phyloP scores from a whole-genome alignment of 1,139 yeast species.

The Nakaseomyces nivariensis region DNA sequence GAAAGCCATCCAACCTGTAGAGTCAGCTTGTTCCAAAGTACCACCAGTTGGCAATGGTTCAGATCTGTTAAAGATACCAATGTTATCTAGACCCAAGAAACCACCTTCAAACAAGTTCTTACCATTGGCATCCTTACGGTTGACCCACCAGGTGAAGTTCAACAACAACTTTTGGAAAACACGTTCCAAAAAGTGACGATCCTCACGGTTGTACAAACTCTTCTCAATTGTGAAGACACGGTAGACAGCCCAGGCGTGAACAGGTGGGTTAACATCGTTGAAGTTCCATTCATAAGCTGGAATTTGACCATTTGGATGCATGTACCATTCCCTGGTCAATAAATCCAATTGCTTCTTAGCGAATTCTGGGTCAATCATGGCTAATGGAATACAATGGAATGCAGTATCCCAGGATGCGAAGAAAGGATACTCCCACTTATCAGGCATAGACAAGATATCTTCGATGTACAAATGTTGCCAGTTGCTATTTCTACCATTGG shows the following conservation, averaged over 20 bases:
- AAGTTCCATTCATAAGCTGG: constrained; percentile 98
- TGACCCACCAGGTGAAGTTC: constrained; percentile 97
- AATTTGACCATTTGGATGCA: constrained; percentile 94
- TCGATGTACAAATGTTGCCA: constrained; percentile 86
- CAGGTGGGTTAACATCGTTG: constrained; percentile 90
- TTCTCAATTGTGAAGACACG: constrained; percentile 81
- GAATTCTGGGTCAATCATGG: constrained; percentile 88
- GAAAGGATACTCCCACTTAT: constrained; percentile 92
- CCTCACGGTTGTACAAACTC: constrained; percentile 72
- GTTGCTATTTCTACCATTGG: constrained; percentile 68
- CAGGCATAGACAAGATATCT: constrained; percentile 81
- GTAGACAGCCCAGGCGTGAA: constrained; percentile 91
- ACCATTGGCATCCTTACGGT: constrained; percentile 78
- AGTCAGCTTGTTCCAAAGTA: constrained; percentile 80
- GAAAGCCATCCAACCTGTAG: constrained; percentile 98
- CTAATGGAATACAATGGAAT: constrained; percentile 84
- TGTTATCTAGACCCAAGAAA: constrained; percentile 82
- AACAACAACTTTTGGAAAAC: constrained; percentile 81
- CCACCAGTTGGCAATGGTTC: constrained; percentile 94
- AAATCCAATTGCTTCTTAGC: constrained; percentile 83
- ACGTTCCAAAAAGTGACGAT: constrained; percentile 72
- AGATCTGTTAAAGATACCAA: constrained; percentile 84
- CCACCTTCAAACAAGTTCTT: constrained; percentile 91
- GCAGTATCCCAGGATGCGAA: constrained; percentile 99
- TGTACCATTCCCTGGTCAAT: constrained; percentile 87